Base-by-base conservation (phyloP, 768 basidiomycete species). In the Stropharia rugosoannulata region DNA sequence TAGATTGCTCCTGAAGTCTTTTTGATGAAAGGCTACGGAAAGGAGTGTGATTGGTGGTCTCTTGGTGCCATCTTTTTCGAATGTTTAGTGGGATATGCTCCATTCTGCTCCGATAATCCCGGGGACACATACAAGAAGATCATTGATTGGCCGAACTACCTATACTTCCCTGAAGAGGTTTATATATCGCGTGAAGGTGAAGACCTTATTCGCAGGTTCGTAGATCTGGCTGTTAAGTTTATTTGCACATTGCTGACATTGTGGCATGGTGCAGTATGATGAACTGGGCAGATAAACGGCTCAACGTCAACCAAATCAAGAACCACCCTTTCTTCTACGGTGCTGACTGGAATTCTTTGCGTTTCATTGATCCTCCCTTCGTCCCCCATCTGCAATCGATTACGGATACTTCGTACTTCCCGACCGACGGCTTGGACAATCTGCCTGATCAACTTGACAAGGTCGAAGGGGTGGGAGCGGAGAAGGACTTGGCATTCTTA, bases 1-100 rank as follows among this genome's bases (percentile, higher is more conserved):
- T 83, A 96, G 82, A 98, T 98, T 64, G 95, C 95, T 0, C 95
- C 95, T 3, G 95, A 98, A 66, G 96, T 98, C 63, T 98, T 99
- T 80, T 74, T 94, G 69, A 89, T 96, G 77, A 90, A 96, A 67
- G 96, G 96, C 4, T 99, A 99, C 64, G 94, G 95, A 45, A 95
- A 96, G 72, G 96, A 98, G 73, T 98, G 96, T 68, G 96, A 99
- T 73, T 99, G 96, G 96, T 99, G 96, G 96, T 98, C 96, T 37
- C 75, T 99, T 53, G 96, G 96, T 11, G 95, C 96, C 5, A 98
- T 99, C 70, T 97, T 95, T 86, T 99, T 95, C 68, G 96, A 99
- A 72, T 98, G 96, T 72, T 79, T 99, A 36, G 94, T 98, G 60
- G 96, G 96, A 58, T 98, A 95, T 69, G 95, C 96, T 13, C 96